These are phyloP conservation scores for Schwanniomyces etchellsii DNA, from an alignment of 1,139 yeast species.

Conservation along the genomic window DNA sequence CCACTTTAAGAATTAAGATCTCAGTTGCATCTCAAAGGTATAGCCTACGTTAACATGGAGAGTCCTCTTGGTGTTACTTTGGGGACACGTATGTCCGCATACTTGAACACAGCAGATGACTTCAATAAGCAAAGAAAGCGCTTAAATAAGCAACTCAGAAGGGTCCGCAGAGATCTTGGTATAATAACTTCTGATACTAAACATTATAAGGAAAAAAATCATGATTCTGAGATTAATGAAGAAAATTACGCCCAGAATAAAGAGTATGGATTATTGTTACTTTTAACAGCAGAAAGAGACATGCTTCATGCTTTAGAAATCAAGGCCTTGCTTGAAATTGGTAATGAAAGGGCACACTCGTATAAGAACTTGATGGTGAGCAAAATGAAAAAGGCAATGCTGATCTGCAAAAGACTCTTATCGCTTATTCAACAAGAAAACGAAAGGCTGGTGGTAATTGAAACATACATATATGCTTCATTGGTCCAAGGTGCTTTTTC, in stretches of 20 bases:
- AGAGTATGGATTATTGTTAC: slow-evolving; percentile 42
- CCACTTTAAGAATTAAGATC: no score
- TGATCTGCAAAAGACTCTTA: slow-evolving; percentile 39
- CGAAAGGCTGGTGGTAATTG: slow-evolving; percentile 36
- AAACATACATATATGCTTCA: slow-evolving; percentile 55
- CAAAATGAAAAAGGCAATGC: slow-evolving; percentile 61
- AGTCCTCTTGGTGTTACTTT: slow-evolving; percentile 39
- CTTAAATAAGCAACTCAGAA: slow-evolving; percentile 43
- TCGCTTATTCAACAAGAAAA: slow-evolving; percentile 30
- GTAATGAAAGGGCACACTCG: slow-evolving; percentile 35
- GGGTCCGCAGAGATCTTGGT: slow-evolving; percentile 51
- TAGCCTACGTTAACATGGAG: slow-evolving; percentile 19
- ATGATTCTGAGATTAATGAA: slow-evolving; percentile 32
- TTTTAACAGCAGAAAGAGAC: slow-evolving; percentile 63
- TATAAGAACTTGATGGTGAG: slow-evolving; percentile 53
- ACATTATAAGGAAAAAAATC: slow-evolving; percentile 42
- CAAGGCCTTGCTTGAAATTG: slow-evolving; percentile 51
- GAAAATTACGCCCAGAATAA: slow-evolving; percentile 45
- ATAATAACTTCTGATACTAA: slow-evolving; percentile 56
- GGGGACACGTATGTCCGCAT: slow-evolving; percentile 45
- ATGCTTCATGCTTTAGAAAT: slow-evolving; percentile 65
- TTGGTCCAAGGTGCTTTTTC: slow-evolving; percentile 56
- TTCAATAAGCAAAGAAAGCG: slow-evolving; percentile 44
- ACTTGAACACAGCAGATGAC: slow-evolving; percentile 47
- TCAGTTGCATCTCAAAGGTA: no score